Percentiles rank a stretch among this genome's conserved stretches.
Conservation (phyloP, 2,329 filamentous ascomycete species). For the Aspergillus glaucus region DNA sequence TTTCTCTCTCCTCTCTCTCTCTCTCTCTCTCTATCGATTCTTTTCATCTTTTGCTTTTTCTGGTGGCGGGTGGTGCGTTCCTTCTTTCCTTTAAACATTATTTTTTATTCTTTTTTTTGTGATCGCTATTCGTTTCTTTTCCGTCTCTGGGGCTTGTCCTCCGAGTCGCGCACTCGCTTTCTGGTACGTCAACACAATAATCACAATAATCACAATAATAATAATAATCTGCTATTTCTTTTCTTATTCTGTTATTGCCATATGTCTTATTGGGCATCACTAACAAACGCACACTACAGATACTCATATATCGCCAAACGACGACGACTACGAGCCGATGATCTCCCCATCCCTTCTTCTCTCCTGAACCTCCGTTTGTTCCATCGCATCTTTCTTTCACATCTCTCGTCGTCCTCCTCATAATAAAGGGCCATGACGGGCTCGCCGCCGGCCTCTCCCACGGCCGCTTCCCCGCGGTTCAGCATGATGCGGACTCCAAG, state of each 20-base stretch:
- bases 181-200: too few relatives aligned
- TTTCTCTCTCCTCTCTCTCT: not conserved
- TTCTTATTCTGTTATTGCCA: too few relatives aligned
- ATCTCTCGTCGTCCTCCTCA: not conserved
- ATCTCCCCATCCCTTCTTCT: not conserved
- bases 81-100: not conserved
- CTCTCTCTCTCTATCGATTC: conserved; percentile 1
- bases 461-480: conserved; percentile 58
- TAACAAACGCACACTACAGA: too few relatives aligned
- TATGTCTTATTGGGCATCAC: too few relatives aligned
- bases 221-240: too few relatives aligned
- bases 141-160: not conserved
- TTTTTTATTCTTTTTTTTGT: conserved; percentile 1
- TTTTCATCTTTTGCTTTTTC: conserved; percentile 1
- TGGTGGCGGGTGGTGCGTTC: not conserved
- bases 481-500: conserved; percentile 73
- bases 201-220: too few relatives aligned
- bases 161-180: too few relatives aligned
- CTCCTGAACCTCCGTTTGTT: not conserved
- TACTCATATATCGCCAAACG: too few relatives aligned
- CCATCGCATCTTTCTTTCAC: not conserved
- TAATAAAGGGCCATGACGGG: conserved; percentile 49
- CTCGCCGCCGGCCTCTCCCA: conserved; percentile 65
- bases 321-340: too few relatives aligned
- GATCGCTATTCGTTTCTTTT: conserved; percentile 1